These are phyloP conservation scores for Trametes pubescens DNA, from an alignment of 1,284 basidiomycete genomes.

Conservation along the genomic window DNA sequence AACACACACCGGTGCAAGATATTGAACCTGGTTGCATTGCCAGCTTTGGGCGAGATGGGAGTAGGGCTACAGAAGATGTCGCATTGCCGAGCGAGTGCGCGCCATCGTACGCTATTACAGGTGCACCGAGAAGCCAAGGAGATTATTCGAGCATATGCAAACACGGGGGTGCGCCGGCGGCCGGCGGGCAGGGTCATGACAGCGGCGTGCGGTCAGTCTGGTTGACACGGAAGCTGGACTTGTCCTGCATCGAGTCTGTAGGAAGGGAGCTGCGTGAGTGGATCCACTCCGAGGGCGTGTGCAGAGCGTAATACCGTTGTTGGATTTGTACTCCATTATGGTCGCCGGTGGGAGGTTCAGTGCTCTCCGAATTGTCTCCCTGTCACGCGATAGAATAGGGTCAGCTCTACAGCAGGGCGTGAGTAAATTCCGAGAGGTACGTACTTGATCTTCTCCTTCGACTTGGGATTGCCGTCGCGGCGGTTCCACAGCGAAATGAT, in stretches of 20 bases:
- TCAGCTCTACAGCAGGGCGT: neutral
- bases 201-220: conserved; percentile 56
- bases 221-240: conserved; percentile 77
- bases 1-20: neutral
- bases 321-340: conserved; percentile 87
- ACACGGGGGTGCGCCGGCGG: neutral
- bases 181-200: conserved; percentile 40
- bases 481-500: conserved; percentile 85
- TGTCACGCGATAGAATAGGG: conserved; percentile 39
- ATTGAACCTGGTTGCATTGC: conserved; percentile 23
- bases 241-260: conserved; percentile 84
- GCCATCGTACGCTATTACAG: conserved; percentile 8
- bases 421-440: conserved; percentile 37
- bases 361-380: conserved; percentile 73
- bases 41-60: conserved; percentile 11
- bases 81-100: conserved; percentile 14
- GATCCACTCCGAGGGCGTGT: neutral
- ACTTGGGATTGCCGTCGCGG: conserved; percentile 68
- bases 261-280: neutral
- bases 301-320: conserved; percentile 67
- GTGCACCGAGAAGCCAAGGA: neutral
- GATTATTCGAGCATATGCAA: conserved; percentile 23
- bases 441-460: conserved; percentile 77
- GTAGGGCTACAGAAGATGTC: conserved; percentile 34
- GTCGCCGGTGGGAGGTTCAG: conserved; percentile 74